Percentiles rank a stretch among this genome's conserved stretches.
phyloP scores from a whole-genome alignment of 352 stramenopile genomes.

The Phytopythium litorale region DNA sequence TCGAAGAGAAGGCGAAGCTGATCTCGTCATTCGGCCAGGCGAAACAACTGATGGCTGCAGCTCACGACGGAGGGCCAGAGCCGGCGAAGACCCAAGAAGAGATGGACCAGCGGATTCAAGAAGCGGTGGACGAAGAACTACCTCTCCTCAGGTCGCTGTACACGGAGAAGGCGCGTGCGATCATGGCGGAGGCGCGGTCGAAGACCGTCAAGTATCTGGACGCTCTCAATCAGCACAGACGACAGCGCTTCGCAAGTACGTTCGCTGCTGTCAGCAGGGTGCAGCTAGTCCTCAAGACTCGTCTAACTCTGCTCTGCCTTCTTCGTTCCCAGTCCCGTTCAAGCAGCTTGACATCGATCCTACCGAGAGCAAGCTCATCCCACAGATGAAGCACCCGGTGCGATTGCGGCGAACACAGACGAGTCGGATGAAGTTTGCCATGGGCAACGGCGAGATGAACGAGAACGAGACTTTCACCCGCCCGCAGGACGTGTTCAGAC shows the following conservation, averaged over 20 bases:
- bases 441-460: slow-evolving; percentile 21
- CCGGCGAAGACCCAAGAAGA: slow-evolving; percentile 29
- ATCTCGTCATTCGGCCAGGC: slow-evolving; percentile 41
- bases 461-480: slow-evolving; percentile 13
- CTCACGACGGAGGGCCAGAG: slow-evolving; percentile 3
- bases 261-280: not conserved
- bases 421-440: slow-evolving; percentile 31
- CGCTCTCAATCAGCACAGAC: slow-evolving; percentile 13
- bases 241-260: slow-evolving; percentile 9
- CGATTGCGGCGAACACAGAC: slow-evolving; percentile 13
- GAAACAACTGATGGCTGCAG: slow-evolving; percentile 23
- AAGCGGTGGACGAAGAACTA: slow-evolving; percentile 36
- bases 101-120: slow-evolving; percentile 39
- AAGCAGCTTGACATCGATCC: slow-evolving; percentile 15
- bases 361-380: slow-evolving; percentile 31
- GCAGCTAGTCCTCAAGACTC: not conserved
- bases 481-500: slow-evolving; percentile 26
- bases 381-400: slow-evolving; percentile 40
- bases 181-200: slow-evolving; percentile 36
- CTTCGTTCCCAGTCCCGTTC: slow-evolving; percentile 5
- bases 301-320: not conserved
- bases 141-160: slow-evolving; percentile 50
- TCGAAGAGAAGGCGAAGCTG: slow-evolving; percentile 45
- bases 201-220: slow-evolving; percentile 27
- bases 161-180: slow-evolving; percentile 37